A percentile compares a stretch with the other conserved stretches of the same genome.
phyloP scores from a whole-genome alignment of 2,329 filamentous ascomycete species.

The Paracamarosporium sp. region DNA sequence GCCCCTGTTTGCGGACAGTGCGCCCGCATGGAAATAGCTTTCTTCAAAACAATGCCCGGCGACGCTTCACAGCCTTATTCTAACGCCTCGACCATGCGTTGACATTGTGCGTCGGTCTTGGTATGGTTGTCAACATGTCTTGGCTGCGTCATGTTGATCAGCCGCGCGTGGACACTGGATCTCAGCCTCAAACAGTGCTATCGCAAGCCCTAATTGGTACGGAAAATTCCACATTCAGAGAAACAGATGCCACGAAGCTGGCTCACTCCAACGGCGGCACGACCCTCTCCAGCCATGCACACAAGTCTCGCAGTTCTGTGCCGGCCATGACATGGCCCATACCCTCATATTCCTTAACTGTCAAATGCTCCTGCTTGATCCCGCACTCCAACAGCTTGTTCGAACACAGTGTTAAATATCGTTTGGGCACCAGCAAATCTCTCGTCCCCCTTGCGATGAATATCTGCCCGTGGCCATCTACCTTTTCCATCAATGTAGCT shows the following conservation, averaged over 20 bases:
- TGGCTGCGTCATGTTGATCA: not conserved
- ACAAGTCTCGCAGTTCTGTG: conserved; percentile 55
- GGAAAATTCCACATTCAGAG: no score
- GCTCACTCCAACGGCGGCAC: conserved; percentile 44
- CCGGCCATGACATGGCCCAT: conserved; percentile 55
- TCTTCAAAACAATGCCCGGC: not conserved
- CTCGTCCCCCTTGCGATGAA: conserved; percentile 57
- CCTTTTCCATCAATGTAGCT: conserved; percentile 40
- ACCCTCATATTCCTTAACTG: conserved; percentile 56
- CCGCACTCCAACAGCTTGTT: conserved; percentile 50
- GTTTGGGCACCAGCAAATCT: conserved; percentile 56
- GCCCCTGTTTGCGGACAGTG: conserved; percentile 2
- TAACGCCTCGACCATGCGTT: not conserved
- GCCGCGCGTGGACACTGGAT: not conserved
- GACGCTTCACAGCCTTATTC: not conserved
- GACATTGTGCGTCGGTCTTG: not conserved
- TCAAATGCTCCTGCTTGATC: conserved; percentile 46
- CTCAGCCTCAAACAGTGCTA: not conserved
- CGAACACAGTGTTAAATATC: conserved; percentile 51
- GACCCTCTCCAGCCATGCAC: conserved; percentile 50
- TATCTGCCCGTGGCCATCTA: conserved; percentile 47
- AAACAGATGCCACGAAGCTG: no score
- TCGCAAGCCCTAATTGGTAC: no score
- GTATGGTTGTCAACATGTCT: not conserved
- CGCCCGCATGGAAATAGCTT: conserved; percentile 4